Percentiles rank a stretch among this genome's conserved stretches.
Evolutionary conservation across 257 asterid genomes (phyloP).

Genomic region (Thymus mandschuricus): DNA sequence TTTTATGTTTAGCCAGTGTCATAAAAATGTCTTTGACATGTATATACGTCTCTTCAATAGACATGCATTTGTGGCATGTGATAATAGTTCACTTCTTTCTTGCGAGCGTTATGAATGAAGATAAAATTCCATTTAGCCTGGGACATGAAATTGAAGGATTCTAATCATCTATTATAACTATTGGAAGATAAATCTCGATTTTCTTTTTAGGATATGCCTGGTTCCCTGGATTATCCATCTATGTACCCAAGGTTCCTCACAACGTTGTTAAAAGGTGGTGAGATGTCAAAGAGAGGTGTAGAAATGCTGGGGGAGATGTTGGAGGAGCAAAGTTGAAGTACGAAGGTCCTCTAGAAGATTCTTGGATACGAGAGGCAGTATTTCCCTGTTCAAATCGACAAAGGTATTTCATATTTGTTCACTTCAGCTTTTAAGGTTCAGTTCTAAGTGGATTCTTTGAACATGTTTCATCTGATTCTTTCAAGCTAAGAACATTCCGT

Average conservation of each 20-base stretch:
- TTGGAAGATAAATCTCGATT: conserved; percentile 14
- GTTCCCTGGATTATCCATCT: conserved; percentile 57
- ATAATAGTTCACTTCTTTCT: background rate
- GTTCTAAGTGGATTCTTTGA: background rate
- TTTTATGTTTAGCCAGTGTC: background rate
- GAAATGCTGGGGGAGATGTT: conserved; percentile 94
- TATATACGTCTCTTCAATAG: background rate
- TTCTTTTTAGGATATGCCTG: conserved; percentile 62
- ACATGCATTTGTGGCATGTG: conserved; percentile 9
- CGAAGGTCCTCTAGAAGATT: conserved; percentile 26
- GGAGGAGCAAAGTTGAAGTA: conserved; percentile 74
- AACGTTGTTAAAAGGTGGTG: conserved; percentile 78
- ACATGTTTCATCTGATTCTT: background rate
- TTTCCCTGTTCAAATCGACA: conserved; percentile 9
- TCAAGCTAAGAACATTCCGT: background rate
- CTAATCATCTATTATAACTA: conserved; percentile 4
- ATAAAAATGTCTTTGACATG: background rate
- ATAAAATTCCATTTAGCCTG: background rate
- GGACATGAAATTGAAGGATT: conserved; percentile 11
- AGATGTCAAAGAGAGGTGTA: conserved; percentile 74
- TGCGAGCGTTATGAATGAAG: conserved; percentile 16
- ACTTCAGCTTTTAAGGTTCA: conserved; percentile 7
- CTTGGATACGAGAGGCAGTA: conserved; percentile 8
- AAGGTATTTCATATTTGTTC: conserved; percentile 36
- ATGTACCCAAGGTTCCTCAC: conserved; percentile 82